These are phyloP conservation scores for Saururus chinensis DNA, from an alignment of 164 flowering plant genomes.

Conservation along the genomic window DNA sequence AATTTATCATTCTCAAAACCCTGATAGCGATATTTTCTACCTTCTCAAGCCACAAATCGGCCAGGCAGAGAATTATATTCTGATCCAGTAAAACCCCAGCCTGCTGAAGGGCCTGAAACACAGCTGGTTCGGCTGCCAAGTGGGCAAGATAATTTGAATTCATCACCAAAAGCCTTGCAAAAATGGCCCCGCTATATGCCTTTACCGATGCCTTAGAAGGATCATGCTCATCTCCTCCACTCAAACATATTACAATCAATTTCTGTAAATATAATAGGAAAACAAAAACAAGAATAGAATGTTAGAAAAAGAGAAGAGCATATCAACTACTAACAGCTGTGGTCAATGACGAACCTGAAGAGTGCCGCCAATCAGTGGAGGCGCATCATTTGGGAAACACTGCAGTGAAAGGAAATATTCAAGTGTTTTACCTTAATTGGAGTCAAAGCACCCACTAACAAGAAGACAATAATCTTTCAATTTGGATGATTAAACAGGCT, in stretches of 20 bases:
- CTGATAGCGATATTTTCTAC: constrained; percentile 18
- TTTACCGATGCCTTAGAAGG: constrained; percentile 73
- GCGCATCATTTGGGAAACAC: constrained; percentile 78
- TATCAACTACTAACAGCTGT: neutral
- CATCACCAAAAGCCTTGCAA: constrained; percentile 83
- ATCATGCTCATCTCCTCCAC: constrained; percentile 78
- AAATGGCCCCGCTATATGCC: constrained; percentile 70
- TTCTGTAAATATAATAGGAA: constrained; percentile 33
- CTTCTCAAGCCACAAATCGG: constrained; percentile 93
- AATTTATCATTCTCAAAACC: too few species aligned
- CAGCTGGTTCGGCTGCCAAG: constrained; percentile 65
- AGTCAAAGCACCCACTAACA: neutral
- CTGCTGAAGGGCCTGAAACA: constrained; percentile 46
- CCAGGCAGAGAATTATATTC: constrained; percentile 72
- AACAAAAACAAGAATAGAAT: constrained; percentile 1
- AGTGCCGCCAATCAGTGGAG: constrained; percentile 61
- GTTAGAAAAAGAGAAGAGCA: neutral
- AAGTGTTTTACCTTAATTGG: neutral
- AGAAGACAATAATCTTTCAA: too few species aligned
- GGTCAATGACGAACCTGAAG: constrained; percentile 43
- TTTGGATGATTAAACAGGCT: too few species aligned
- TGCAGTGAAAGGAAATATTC: constrained; percentile 11
- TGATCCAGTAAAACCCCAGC: constrained; percentile 57
- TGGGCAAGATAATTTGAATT: constrained; percentile 78
- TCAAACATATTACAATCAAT: constrained; percentile 60